phyloP scores from a whole-genome alignment of 2,329 filamentous ascomycete genomes.

The Xylogone sp. region DNA sequence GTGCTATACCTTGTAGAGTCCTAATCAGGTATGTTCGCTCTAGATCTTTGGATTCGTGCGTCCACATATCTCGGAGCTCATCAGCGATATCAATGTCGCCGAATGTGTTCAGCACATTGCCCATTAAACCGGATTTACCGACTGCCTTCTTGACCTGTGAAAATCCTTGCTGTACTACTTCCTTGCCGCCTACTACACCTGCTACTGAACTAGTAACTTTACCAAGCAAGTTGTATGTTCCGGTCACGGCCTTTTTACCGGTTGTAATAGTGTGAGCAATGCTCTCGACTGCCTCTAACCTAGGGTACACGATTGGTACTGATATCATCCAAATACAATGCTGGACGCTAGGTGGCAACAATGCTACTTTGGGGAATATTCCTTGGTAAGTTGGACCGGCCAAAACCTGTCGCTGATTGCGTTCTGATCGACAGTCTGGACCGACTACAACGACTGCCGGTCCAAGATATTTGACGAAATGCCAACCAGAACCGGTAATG shows the following conservation, averaged over 20 bases:
- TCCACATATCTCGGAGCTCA: conserved; percentile 95
- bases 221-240: conserved; percentile 91
- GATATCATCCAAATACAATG: conserved; percentile 97
- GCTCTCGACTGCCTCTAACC: conserved; percentile 86
- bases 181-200: conserved; percentile 91
- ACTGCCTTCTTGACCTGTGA: conserved; percentile 94
- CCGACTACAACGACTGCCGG: conserved; percentile 88
- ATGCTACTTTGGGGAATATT: conserved; percentile 91
- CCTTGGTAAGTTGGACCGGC: conserved; percentile 96
- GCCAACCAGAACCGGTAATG: conserved; percentile 95
- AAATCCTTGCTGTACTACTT: conserved; percentile 88
- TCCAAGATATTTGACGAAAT: conserved; percentile 95
- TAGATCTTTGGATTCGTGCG: conserved; percentile 94
- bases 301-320: conserved; percentile 85
- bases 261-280: conserved; percentile 88
- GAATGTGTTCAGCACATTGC: conserved; percentile 90
- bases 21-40: conserved; percentile 95
- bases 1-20: conserved; percentile 89
- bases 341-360: conserved; percentile 86
- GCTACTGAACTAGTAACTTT: conserved; percentile 94
- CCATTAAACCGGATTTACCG: conserved; percentile 93
- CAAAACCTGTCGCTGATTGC: conserved; percentile 87
- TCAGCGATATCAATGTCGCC: conserved; percentile 93
- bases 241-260: conserved; percentile 94
- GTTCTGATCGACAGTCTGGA: conserved; percentile 86